Evolutionary conservation across 805 yeast species (phyloP).

Genomic region (Metschnikowia henanensis): DNA sequence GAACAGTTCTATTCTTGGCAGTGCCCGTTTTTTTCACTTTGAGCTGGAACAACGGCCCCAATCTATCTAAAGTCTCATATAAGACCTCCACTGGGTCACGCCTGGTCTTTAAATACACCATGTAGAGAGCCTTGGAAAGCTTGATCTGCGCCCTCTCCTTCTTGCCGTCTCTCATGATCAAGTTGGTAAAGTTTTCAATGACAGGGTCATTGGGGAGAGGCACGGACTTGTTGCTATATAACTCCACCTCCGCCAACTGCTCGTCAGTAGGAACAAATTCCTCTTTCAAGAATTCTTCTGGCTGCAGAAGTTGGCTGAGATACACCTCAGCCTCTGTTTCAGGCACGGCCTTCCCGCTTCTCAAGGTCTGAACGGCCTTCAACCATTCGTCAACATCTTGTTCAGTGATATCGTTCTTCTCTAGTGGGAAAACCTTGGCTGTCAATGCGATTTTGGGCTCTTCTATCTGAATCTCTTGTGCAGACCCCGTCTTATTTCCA

Average conservation of each 20-base stretch:
- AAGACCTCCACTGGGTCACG: slow-evolving; percentile 78
- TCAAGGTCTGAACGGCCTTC: slow-evolving; percentile 41
- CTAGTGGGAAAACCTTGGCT: slow-evolving; percentile 39
- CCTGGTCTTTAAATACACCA: slow-evolving; percentile 71
- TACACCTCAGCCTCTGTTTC: slow-evolving; percentile 38
- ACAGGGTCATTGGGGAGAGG: slow-evolving; percentile 70
- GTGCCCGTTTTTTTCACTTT: slow-evolving; percentile 79
- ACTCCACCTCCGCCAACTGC: slow-evolving; percentile 59
- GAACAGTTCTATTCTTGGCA: slow-evolving; percentile 80
- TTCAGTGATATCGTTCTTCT: slow-evolving; percentile 38
- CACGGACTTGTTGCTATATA: slow-evolving; percentile 49
- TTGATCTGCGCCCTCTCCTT: slow-evolving; percentile 76
- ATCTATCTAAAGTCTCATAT: slow-evolving; percentile 69
- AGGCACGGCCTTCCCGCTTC: slow-evolving; percentile 31
- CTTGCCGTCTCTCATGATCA: slow-evolving; percentile 91
- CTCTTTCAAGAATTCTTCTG: slow-evolving; percentile 33
- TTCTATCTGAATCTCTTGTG: slow-evolving; percentile 4
- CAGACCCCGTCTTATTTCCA: slow-evolving; percentile 1
- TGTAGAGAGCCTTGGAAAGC: slow-evolving; percentile 75
- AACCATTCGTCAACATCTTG: slow-evolving; percentile 49
- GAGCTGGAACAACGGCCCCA: slow-evolving; percentile 83
- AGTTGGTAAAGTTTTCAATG: slow-evolving; percentile 73
- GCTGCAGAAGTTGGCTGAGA: slow-evolving; percentile 37
- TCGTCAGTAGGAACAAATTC: slow-evolving; percentile 59
- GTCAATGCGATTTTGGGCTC: slow-evolving; percentile 21